Evolutionary conservation across 352 stramenopile genomes (phyloP), one percentile per base, ranked within the genome.

Genomic region (Thalassiosira hispida): DNA sequence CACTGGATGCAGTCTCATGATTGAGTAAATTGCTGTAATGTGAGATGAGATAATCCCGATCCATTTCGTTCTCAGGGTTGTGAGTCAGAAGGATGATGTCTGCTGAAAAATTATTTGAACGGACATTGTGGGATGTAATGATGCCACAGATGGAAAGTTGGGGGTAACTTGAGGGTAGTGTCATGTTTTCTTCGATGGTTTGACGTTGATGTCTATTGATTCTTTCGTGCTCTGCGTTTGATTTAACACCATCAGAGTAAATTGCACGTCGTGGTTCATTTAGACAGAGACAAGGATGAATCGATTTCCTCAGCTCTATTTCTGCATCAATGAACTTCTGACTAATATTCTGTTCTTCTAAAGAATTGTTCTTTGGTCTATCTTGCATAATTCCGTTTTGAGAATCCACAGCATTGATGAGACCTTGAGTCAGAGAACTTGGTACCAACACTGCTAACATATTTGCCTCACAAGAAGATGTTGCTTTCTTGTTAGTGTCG

Each of bases 391-490:
- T 77, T 55, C 51, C 53, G 14, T 12, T 60, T 29, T 27, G 60
- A 12, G 67, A 64, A 52, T 60, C 40, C 20, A 79, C 29, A 27
- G 60, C 47, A 62, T 80, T 25, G 2, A 80, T 44, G 56, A 62
- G 56, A n/a, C 47, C 47, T 49, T 72, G 46, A 57, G 84, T 83
- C 22, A 89, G 47, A 9, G 22, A 60, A n/a, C 66, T 78, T 25
- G 79, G 71, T 20, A 89, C 63, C 12, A 89, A 68, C 20, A 87
- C 62, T 31, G 79, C 74, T 42, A 83, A 40, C 5, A 84, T n/a
- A 23, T 25, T 64, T 29, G n/a, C 20, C 9, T 49, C 20, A 44
- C 44, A 16, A 42, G 20, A 35, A 49, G 16, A 11, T 11, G 60
- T 22, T 11, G 25, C 27, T 25, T 29, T 9, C 2, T 22, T 31